Evolutionary conservation across 148 eudicot genomes (phyloP).

Genomic region (Camellia sinensis): DNA sequence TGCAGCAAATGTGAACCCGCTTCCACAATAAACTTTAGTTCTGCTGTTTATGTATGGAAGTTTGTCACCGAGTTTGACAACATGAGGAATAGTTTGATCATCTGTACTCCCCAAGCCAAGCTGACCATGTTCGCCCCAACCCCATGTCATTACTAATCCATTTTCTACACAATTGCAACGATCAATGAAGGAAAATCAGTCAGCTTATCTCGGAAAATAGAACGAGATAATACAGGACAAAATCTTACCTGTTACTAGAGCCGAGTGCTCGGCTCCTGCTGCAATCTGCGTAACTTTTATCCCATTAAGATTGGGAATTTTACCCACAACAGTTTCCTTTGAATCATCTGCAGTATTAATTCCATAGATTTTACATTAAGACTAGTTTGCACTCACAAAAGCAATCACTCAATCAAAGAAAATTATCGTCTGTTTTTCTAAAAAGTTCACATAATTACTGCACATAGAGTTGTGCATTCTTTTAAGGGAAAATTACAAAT

Average conservation of each 20-base stretch:
- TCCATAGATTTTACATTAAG: neutral
- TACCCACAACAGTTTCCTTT: constrained; percentile 22
- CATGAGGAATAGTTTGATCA: constrained; percentile 58
- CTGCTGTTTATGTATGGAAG: constrained; percentile 1
- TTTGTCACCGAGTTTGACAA: constrained; percentile 39
- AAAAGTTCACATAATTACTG: neutral
- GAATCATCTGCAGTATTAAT: constrained; percentile 23
- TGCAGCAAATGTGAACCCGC: constrained; percentile 72
- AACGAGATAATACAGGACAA: neutral
- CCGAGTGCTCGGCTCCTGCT: constrained; percentile 94
- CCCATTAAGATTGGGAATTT: constrained; percentile 39
- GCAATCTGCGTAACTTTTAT: constrained; percentile 52
- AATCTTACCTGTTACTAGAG: constrained; percentile 57
- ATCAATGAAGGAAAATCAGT: neutral
- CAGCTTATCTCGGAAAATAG: neutral
- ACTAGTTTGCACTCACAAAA: neutral
- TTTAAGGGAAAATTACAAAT: neutral
- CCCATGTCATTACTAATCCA: constrained; percentile 79
- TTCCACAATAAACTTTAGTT: constrained; percentile 63
- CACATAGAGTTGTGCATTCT: neutral
- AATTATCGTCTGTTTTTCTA: neutral
- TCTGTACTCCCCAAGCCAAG: constrained; percentile 72
- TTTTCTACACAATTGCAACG: constrained; percentile 35
- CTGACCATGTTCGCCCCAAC: constrained; percentile 99
- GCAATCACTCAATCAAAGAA: neutral